phyloP scores from a whole-genome alignment of 768 basidiomycete genomes.

The Lentinus tigrinus region DNA sequence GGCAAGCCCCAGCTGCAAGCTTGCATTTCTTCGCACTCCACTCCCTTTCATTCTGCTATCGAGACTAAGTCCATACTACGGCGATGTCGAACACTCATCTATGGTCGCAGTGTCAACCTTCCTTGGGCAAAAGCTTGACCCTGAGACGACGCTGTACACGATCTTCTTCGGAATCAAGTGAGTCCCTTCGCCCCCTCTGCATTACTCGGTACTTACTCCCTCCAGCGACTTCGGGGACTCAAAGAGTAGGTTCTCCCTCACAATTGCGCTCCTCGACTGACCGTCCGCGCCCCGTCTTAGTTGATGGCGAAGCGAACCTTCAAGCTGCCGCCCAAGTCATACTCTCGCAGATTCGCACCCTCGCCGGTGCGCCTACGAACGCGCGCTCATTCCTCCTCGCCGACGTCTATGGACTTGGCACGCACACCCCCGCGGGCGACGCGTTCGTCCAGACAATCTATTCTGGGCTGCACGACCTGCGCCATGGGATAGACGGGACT shows the following conservation, averaged over 20 bases:
- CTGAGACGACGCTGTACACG: conserved; percentile 47
- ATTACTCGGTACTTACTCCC: background rate
- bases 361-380: conserved; percentile 50
- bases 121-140: conserved; percentile 44
- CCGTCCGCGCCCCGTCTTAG: conserved; percentile 27
- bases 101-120: conserved; percentile 48
- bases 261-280: background rate
- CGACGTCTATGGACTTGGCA: conserved; percentile 51
- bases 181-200: conserved; percentile 9
- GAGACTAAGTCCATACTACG: too few relatives aligned
- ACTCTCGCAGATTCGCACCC: conserved; percentile 43
- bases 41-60: too few relatives aligned
- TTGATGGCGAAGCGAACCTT: conserved; percentile 44
- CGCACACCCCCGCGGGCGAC: conserved; percentile 39
- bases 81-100: too few relatives aligned
- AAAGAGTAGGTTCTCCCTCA: conserved; percentile 29
- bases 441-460: conserved; percentile 48
- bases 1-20: too few relatives aligned
- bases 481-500: conserved; percentile 17
- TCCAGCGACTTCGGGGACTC: conserved; percentile 45
- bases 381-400: conserved; percentile 49
- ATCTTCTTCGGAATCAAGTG: conserved; percentile 59
- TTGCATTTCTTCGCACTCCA: too few relatives aligned
- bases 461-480: conserved; percentile 39
- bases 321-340: conserved; percentile 43